These are phyloP conservation scores for Tylopilus sp. DNA, from an alignment of 768 basidiomycete genomes.

Conservation along the genomic window DNA sequence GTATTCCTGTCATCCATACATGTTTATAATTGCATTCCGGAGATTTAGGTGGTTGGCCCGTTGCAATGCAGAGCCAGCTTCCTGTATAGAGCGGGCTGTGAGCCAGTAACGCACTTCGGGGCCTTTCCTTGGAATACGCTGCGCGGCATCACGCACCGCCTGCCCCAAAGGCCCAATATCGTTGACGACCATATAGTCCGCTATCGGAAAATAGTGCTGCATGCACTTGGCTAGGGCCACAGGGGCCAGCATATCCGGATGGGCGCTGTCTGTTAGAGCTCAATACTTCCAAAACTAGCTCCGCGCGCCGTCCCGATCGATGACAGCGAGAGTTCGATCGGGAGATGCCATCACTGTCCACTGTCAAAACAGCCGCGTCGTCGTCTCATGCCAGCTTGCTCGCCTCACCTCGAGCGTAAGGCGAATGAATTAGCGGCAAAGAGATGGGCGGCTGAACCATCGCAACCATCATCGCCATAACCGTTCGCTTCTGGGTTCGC, in stretches of 20 bases:
- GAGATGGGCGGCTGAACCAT: not conserved
- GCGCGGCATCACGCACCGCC: not conserved
- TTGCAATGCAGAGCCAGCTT: not conserved
- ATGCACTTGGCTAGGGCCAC: not conserved
- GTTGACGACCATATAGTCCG: not conserved
- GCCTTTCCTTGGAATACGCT: not conserved
- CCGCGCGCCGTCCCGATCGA: constrained; percentile 15
- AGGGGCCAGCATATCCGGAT: not conserved
- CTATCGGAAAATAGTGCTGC: not conserved
- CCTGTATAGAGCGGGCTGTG: not conserved
- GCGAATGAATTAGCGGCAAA: not conserved
- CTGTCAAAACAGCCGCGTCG: constrained; percentile 4
- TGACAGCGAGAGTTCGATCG: constrained; percentile 20
- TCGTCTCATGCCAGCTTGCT: not conserved
- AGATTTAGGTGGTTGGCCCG: not conserved
- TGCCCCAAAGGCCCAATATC: not conserved
- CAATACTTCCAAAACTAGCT: constrained; percentile 15
- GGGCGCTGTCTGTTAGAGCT: constrained; percentile 2
- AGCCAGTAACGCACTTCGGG: not conserved
- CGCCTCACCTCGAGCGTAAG: not conserved
- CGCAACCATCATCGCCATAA: not conserved
- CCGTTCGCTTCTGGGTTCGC: constrained; percentile 1
- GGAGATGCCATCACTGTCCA: constrained; percentile 14
- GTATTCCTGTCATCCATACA: not conserved
- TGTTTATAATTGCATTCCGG: not conserved